Evolutionary conservation across 1,139 yeast genomes (phyloP).

Genomic region (Suhomyces atakaporum): DNA sequence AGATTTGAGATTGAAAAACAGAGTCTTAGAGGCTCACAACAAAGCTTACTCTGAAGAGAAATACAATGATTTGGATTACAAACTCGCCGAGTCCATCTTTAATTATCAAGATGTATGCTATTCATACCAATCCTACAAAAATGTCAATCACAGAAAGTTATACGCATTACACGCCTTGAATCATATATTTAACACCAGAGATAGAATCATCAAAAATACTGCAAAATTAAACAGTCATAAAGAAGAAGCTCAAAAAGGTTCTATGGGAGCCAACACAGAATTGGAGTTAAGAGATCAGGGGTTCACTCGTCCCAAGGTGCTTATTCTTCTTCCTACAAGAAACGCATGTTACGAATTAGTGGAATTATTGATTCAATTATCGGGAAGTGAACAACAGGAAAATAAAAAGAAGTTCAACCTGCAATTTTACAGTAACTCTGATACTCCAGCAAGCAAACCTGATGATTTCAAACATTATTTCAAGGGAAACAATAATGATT

Average conservation of each 20-base stretch:
- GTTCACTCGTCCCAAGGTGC: conserved; percentile 87
- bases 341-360: conserved; percentile 73
- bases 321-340: conserved; percentile 83
- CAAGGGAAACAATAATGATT: conserved; percentile 89
- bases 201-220: conserved; percentile 73
- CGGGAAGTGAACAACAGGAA: conserved; percentile 76
- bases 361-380: conserved; percentile 58
- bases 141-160: conserved; percentile 59
- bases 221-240: conserved; percentile 50
- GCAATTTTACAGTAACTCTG: conserved; percentile 65
- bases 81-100: conserved; percentile 59
- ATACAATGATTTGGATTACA: conserved; percentile 26
- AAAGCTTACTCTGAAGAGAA: conserved; percentile 16
- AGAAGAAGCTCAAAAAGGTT: conserved; percentile 46
- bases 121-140: conserved; percentile 49
- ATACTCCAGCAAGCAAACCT: conserved; percentile 64
- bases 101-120: conserved; percentile 71
- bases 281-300: conserved; percentile 88
- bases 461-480: conserved; percentile 79
- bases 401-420: conserved; percentile 72
- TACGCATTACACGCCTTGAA: conserved; percentile 75
- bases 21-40: conserved; percentile 32
- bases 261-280: conserved; percentile 34
- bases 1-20: conserved; percentile 29
- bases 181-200: conserved; percentile 85